Conservation (phyloP, 2,329 filamentous ascomycete species). For the Metarhizium sp. region DNA sequence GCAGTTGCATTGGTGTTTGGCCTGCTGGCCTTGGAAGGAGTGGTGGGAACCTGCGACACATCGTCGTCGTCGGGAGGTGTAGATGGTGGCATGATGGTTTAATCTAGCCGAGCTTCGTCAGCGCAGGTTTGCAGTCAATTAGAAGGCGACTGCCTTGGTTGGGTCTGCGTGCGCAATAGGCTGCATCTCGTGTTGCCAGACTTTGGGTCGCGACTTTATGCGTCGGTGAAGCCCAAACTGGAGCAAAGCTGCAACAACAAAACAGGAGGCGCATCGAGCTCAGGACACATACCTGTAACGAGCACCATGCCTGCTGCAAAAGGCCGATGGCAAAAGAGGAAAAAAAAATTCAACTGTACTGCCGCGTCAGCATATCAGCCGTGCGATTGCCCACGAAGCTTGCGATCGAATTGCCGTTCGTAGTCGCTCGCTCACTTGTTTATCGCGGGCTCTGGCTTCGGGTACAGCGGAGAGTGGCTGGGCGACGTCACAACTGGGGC, state of each 20-base stretch:
- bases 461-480: neutral
- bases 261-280: neutral
- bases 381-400: neutral
- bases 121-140: neutral
- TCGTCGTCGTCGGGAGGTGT: constrained; percentile 11
- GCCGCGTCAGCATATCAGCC: neutral
- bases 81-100: constrained; percentile 14
- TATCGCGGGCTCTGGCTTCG: neutral
- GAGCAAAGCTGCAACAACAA: constrained; percentile 1
- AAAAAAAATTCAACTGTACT: no score
- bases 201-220: neutral
- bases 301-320: constrained; percentile 1
- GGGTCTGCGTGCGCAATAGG: neutral
- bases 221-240: constrained; percentile 1
- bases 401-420: neutral
- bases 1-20: constrained; percentile 1
- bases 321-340: neutral
- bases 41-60: constrained; percentile 7
- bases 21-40: constrained; percentile 5
- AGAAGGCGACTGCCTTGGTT: neutral
- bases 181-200: neutral
- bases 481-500: constrained; percentile 1
- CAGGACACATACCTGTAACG: neutral
- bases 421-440: neutral
- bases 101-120: constrained; percentile 8